A percentile compares a stretch with the other conserved stretches of the same genome.
These are phyloP conservation scores for Pyrenula aspistea DNA, from an alignment of 495 filamentous ascomycete species.

Conservation along the genomic window DNA sequence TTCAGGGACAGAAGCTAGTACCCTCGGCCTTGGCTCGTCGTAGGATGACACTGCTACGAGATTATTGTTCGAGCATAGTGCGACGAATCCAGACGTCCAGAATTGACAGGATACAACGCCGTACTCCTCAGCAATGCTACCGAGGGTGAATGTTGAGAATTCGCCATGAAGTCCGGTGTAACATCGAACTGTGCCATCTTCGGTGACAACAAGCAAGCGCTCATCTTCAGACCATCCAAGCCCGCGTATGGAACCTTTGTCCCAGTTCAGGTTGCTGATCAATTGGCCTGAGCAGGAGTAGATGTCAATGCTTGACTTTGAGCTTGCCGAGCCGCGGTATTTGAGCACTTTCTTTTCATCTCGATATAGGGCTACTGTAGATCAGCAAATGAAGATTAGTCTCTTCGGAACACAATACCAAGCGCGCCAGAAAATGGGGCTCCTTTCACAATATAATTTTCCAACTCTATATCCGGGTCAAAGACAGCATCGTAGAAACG, in stretches of 20 bases:
- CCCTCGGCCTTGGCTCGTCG: slow-evolving; percentile 77
- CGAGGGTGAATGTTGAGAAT: slow-evolving; percentile 91
- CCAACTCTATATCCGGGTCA: slow-evolving; percentile 82
- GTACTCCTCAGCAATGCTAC: slow-evolving; percentile 77
- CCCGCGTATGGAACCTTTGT: slow-evolving; percentile 78
- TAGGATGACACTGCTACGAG: slow-evolving; percentile 80
- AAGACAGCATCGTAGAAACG: slow-evolving; percentile 88
- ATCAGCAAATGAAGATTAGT: slow-evolving; percentile 9
- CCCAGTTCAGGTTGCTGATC: slow-evolving; percentile 71
- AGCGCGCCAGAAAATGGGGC: slow-evolving; percentile 92
- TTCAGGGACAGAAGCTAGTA: slow-evolving; percentile 66
- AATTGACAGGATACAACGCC: slow-evolving; percentile 83
- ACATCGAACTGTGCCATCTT: slow-evolving; percentile 82
- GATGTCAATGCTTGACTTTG: slow-evolving; percentile 81
- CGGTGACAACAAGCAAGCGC: slow-evolving; percentile 75
- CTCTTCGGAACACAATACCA: slow-evolving; percentile 39
- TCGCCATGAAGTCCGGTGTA: slow-evolving; percentile 89
- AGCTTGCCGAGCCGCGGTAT: slow-evolving; percentile 55
- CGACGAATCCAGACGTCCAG: slow-evolving; percentile 84
- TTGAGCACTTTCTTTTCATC: slow-evolving; percentile 76
- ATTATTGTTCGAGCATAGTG: slow-evolving; percentile 80
- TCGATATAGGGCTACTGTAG: slow-evolving; percentile 61
- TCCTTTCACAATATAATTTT: slow-evolving; percentile 84
- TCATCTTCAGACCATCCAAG: slow-evolving; percentile 97
- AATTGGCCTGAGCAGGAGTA: slow-evolving; percentile 86